phyloP scores from a whole-genome alignment of 805 yeast genomes.

The Clavispora vitiphila region DNA sequence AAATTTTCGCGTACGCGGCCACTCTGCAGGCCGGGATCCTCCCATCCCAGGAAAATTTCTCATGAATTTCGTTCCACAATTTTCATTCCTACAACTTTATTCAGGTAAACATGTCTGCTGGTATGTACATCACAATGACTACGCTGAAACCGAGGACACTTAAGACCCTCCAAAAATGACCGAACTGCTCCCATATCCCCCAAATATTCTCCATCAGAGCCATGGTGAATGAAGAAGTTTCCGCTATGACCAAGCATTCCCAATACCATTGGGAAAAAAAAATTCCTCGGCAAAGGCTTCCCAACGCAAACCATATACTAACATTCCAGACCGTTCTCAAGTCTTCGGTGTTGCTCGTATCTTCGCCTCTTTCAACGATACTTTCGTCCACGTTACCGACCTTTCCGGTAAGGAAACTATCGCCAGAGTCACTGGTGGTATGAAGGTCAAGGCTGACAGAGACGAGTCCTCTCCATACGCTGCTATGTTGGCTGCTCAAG shows the following conservation, averaged over 20 bases:
- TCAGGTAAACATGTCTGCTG: constrained; percentile 19
- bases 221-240: neutral
- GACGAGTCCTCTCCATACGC: constrained; percentile 99
- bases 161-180: neutral
- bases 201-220: neutral
- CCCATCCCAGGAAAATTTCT: constrained; percentile 18
- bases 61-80: constrained; percentile 8
- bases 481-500: constrained; percentile 99
- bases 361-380: constrained; percentile 99
- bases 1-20: neutral
- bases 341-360: constrained; percentile 99
- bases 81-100: constrained; percentile 11
- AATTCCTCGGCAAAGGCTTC: neutral
- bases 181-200: neutral
- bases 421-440: constrained; percentile 99
- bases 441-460: constrained; percentile 99
- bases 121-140: constrained; percentile 9
- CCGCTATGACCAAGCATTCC: too few relatives aligned
- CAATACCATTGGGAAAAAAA: neutral
- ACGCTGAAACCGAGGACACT: neutral
- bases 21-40: constrained; percentile 7
- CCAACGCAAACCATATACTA: constrained; percentile 4
- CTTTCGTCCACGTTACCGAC: constrained; percentile 99
- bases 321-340: constrained; percentile 71
- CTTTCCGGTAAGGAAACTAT: constrained; percentile 99